Conservation (phyloP, 352 stramenopile genomes). For the Globisporangium parvum region DNA sequence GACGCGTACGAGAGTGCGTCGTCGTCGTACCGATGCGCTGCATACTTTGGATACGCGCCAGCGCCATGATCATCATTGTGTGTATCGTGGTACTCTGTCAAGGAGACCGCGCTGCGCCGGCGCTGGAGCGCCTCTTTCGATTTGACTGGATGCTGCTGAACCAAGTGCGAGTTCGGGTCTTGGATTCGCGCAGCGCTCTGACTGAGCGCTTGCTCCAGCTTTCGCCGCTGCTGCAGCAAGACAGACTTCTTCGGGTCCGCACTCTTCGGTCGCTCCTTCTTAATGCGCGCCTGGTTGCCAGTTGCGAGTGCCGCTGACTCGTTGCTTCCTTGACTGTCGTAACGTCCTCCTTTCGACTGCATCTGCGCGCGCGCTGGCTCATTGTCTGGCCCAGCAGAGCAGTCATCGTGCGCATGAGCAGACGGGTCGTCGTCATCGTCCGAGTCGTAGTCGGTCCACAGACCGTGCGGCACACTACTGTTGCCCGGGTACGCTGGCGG, state of each 20-base stretch:
- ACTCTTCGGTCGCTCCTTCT: constrained; percentile 55
- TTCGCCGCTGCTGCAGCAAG: constrained; percentile 57
- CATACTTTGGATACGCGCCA: neutral
- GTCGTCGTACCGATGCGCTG: neutral
- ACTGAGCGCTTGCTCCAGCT: constrained; percentile 28
- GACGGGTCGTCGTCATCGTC: constrained; percentile 14
- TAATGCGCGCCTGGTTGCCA: constrained; percentile 10
- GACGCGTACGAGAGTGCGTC: neutral
- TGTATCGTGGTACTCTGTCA: constrained; percentile 10
- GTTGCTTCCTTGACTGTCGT: constrained; percentile 10
- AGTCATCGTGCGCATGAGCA: neutral
- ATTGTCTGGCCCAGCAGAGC: neutral
- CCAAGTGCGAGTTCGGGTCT: neutral
- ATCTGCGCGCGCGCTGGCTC: neutral
- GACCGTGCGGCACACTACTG: constrained; percentile 42
- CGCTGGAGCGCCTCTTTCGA: constrained; percentile 4
- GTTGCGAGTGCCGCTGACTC: constrained; percentile 1
- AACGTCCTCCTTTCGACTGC: constrained; percentile 1
- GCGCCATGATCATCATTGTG: neutral
- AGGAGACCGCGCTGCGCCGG: constrained; percentile 8
- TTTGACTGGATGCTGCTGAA: neutral
- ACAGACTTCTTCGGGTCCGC: constrained; percentile 59
- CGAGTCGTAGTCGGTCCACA: constrained; percentile 44
- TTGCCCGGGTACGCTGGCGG: constrained; percentile 49
- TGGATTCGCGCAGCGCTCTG: constrained; percentile 10